Base-by-base conservation (phyloP, 805 yeast genomes). In the Pichia occidentalis region DNA sequence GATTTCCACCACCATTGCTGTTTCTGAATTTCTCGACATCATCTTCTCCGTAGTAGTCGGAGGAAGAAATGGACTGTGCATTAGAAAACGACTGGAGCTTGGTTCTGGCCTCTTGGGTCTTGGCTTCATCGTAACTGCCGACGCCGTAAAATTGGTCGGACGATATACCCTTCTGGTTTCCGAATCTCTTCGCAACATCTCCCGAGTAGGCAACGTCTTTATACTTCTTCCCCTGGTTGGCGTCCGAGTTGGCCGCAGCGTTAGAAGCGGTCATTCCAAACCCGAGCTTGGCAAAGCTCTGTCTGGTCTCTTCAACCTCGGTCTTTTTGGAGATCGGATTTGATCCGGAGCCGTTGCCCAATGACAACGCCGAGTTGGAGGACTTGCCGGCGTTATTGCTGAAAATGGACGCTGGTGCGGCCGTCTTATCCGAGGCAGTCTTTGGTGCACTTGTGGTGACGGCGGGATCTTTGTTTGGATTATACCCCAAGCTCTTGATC, bases 81-180 rank as follows among this genome's bases (percentile, higher is more conserved):
- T 90, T 92, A 42, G 74, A 75, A 62, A 85, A 92, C 4, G 80
- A 65, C 58, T 80, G 86, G 39, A 92, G 67, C 53, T 92, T 88
- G n/a, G 73, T 56, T 46, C 72, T 71, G 2, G 97, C 97, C 60
- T 87, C 96, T 32, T 70, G 71, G 39, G 81, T 81, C 27, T 85
- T 84, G 2, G 68, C 69, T 47, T 83, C 82, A 53, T 86, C 97
- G 54, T 74, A 85, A 19, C 77, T 65, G 29, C 88, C 90, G 54
- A 95, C 79, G 14, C 96, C 96, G 60, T 92, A 92, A 53, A 75
- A 77, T 64, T 88, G 94, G 62, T 92, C 97, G 2, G 97, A 88
- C 0, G 97, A 92, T 46, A 92, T 92, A 33, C 88, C 95, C 71
- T 85, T 90, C 59, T 88, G 96, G 28, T 65, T 67, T 40, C 97